phyloP scores from a whole-genome alignment of 75 land plant species.

The Cunninghamia lanceolata region DNA sequence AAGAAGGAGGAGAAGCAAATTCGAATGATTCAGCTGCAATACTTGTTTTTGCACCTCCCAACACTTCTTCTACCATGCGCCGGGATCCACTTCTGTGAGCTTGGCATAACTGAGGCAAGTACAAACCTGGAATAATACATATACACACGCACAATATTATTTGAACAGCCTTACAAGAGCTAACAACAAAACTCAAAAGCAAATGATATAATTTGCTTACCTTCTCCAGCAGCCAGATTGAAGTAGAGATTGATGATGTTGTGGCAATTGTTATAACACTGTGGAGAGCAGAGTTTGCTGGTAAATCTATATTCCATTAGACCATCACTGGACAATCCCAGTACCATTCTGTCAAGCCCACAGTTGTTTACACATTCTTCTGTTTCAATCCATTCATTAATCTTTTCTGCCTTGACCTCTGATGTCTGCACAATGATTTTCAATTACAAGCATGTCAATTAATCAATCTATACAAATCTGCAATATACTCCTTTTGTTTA shows the following conservation, averaged over 20 bases:
- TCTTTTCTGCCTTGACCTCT: no score
- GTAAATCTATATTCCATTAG: slow-evolving; percentile 45
- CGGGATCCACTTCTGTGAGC: slow-evolving; percentile 9
- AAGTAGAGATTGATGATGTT: no score
- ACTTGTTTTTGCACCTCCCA: neutral
- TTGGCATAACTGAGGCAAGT: slow-evolving; percentile 17
- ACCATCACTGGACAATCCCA: no score
- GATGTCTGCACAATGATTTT: no score
- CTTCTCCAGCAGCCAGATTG: slow-evolving; percentile 77
- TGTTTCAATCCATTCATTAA: no score
- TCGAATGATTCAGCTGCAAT: neutral
- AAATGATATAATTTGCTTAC: slow-evolving; percentile 14
- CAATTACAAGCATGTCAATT: no score
- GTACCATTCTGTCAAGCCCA: no score
- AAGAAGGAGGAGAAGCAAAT: neutral
- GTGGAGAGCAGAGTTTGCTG: slow-evolving; percentile 50
- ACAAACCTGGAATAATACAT: slow-evolving; percentile 8
- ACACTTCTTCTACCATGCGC: slow-evolving; percentile 2
- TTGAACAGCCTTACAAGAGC: no score
- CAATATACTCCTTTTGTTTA: neutral
- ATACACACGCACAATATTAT: no score
- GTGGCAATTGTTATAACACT: slow-evolving; percentile 63
- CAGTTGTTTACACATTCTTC: no score
- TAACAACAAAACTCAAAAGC: no score
- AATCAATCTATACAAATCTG: no score